Evolutionary conservation across 108 stramenopile genomes (phyloP).

Genomic region (Nannochloropsis oceanica): DNA sequence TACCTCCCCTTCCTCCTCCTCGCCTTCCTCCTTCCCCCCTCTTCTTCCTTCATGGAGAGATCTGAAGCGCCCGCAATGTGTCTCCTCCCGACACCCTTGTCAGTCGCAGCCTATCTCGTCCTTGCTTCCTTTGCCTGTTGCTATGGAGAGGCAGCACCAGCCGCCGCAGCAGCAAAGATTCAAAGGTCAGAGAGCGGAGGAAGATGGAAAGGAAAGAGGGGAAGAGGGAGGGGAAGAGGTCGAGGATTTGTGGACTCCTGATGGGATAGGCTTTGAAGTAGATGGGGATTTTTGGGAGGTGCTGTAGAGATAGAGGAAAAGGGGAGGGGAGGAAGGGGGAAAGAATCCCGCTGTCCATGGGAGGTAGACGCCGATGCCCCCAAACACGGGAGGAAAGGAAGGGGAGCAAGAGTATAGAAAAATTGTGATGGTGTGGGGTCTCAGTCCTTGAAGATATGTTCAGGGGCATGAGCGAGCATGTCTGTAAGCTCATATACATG

Average conservation of each 20-base stretch:
- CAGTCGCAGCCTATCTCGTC: neutral
- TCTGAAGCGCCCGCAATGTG: neutral
- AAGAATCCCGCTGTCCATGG: too few species aligned
- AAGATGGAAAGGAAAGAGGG: neutral
- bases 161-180: neutral
- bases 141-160: neutral
- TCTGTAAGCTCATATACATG: neutral
- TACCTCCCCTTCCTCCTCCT: neutral
- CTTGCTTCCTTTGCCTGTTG: neutral
- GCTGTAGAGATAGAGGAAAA: neutral
- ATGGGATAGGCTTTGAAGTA: neutral
- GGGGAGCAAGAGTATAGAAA: neutral
- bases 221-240: neutral
- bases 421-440: neutral
- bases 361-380: neutral
- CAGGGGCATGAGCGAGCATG: neutral
- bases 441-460: neutral
- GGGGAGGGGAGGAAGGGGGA: neutral
- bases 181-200: neutral
- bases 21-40: neutral
- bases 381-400: neutral
- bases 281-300: neutral
- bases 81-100: neutral
- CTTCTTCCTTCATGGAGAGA: neutral
- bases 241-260: neutral